Percentiles rank a stretch among this genome's conserved stretches.
Conservation (phyloP, 371 early-diverging fungal genomes). For the Apophysomyces ossiformis region DNA sequence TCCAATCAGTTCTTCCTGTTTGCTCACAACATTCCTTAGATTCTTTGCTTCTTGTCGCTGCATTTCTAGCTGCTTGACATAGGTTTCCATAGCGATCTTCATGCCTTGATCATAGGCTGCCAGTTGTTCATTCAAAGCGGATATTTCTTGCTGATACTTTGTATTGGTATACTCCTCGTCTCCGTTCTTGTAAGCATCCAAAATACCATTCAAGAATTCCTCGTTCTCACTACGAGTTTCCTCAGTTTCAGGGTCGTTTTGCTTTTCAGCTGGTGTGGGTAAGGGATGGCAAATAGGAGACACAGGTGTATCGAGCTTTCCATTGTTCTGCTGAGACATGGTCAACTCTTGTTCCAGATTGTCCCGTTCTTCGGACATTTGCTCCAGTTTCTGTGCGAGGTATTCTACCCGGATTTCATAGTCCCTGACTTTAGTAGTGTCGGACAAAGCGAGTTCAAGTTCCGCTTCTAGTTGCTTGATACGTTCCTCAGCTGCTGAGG, state of each 20-base stretch:
- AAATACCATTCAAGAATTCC: constrained; percentile 32
- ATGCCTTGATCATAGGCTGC: constrained; percentile 36
- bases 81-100: constrained; percentile 40
- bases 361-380: constrained; percentile 47
- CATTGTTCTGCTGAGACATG: constrained; percentile 20
- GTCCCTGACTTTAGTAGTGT: constrained; percentile 47
- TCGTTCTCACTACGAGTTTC: constrained; percentile 27
- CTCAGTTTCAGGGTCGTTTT: constrained; percentile 18
- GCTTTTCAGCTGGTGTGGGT: constrained; percentile 22
- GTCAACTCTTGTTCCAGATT: constrained; percentile 34
- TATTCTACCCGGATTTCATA: constrained; percentile 52
- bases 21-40: constrained; percentile 31
- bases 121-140: constrained; percentile 28
- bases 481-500: constrained; percentile 24
- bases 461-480: constrained; percentile 33
- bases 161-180: constrained; percentile 16
- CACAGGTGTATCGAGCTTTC: constrained; percentile 25
- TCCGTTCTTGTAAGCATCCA: constrained; percentile 42
- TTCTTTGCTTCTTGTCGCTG: constrained; percentile 32
- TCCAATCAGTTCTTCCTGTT: constrained; percentile 48
- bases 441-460: constrained; percentile 34
- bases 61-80: constrained; percentile 37
- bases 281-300: constrained; percentile 27
- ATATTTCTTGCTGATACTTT: constrained; percentile 23
- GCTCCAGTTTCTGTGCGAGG: constrained; percentile 44